Percentiles rank a stretch among this genome's conserved stretches.
Conservation (phyloP, 306 rosid species). For the Rosa lucieae region DNA sequence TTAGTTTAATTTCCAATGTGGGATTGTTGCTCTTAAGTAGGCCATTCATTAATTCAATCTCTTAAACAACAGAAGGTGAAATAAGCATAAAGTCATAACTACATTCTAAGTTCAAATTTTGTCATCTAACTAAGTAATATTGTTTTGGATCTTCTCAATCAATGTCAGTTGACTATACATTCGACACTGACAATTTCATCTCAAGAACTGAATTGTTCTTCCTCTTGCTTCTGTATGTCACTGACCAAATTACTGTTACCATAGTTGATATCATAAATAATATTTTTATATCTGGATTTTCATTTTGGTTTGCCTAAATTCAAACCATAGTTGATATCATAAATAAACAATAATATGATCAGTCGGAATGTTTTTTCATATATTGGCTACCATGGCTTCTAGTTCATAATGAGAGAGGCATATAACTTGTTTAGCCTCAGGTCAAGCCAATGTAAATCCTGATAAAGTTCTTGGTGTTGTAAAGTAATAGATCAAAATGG, state of each 20-base stretch:
- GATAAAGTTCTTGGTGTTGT: no score
- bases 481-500: neutral
- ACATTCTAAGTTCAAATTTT: no score
- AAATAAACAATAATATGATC: slow-evolving; percentile 37
- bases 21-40: no score
- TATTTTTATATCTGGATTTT: slow-evolving; percentile 38
- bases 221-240: neutral
- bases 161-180: no score
- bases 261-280: slow-evolving; percentile 1
- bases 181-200: no score
- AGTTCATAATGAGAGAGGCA: slow-evolving; percentile 13
- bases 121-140: no score
- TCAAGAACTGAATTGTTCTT: neutral
- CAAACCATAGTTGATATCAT: slow-evolving; percentile 3
- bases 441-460: no score
- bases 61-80: no score
- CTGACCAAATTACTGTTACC: neutral
- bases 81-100: no score
- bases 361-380: slow-evolving; percentile 28
- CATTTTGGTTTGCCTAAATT: slow-evolving; percentile 33
- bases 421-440: neutral
- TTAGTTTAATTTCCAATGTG: no score
- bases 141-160: no score
- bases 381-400: slow-evolving; percentile 30
- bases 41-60: no score